Evolutionary conservation across 495 filamentous ascomycete genomes (phyloP), one percentile per base, ranked within the genome.

Genomic region (Penicillium salamii): DNA sequence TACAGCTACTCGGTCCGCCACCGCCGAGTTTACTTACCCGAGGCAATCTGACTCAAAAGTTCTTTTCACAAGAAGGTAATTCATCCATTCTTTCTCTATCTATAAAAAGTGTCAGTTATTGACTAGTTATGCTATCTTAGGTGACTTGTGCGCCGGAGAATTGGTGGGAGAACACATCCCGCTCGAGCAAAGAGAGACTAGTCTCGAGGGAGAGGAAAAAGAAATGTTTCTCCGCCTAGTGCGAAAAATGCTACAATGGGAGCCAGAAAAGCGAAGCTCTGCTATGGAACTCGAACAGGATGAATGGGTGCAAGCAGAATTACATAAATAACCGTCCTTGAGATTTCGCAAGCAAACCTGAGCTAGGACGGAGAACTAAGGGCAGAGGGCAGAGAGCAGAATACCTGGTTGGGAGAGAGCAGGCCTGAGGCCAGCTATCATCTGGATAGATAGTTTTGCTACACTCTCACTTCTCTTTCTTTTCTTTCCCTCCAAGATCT

Each of bases 1-100:
- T 73, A 50, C 43, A 55, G 1, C 49, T 78, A 12, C 60, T 78
- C 12, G 75, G 76, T 7, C 70, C 58, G 2, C 74, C 72, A 5
- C 68, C 73, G 1, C 36, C 42, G 7, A 58, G 61, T 14, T 46
- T 78, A 2, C 46, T 76, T 41, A 40, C 61, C 8, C 52, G 42
- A 15, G 62, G 70, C 31, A 38, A 46, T 14, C 15, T 40, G 17
- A 67, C 39, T 23, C 12, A 26, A 0, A 56, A 52, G 14, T 60
- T 56, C 46, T 60, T 55, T 41, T 49, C 52, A 6, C 9, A 49
- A 0, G 42, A 65, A 43, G 61, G 62, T 55, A 59, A 46, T 11
- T 32, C 7, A 42, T 29, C 11, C 37, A n/a, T 24, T 18, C 8
- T 53, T 20, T 14, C 28, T 1, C 18, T 17, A 20, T 13, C 1